Evolutionary conservation across 768 basidiomycete genomes (phyloP).

Genomic region (Tulasnella sp.): DNA sequence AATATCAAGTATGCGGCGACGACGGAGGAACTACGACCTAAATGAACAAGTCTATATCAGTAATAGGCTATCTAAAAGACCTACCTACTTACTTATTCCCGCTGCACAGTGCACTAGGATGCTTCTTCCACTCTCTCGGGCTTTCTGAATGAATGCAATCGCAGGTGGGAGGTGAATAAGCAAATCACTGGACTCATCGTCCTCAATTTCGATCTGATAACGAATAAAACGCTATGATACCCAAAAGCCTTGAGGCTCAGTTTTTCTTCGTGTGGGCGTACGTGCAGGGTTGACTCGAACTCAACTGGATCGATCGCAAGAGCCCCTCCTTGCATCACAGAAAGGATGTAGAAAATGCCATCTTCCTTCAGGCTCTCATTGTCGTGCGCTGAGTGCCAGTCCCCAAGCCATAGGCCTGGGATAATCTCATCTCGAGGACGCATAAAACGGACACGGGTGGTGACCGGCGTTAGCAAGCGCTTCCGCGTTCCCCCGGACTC

Average conservation of each 20-base stretch:
- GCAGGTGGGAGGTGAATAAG: constrained; percentile 66
- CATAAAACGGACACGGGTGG: too few species aligned
- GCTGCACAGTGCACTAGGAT: constrained; percentile 91
- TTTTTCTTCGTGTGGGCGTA: too few species aligned
- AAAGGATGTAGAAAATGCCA: constrained; percentile 63
- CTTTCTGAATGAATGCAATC: constrained; percentile 73
- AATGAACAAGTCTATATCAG: not conserved
- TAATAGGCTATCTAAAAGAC: too few species aligned
- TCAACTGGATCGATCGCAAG: constrained; percentile 53
- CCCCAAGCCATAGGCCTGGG: constrained; percentile 75
- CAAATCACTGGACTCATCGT: constrained; percentile 65
- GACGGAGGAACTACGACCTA: constrained; percentile 76
- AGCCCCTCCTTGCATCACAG: constrained; percentile 61
- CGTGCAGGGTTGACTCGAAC: not conserved
- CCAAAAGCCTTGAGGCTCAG: too few species aligned
- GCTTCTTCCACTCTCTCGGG: constrained; percentile 61
- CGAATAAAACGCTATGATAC: constrained; percentile 58
- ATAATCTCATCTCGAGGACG: constrained; percentile 46
- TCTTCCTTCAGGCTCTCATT: constrained; percentile 48
- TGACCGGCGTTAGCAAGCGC: too few species aligned
- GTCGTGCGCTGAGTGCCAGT: constrained; percentile 60
- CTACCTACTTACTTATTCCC: constrained; percentile 61
- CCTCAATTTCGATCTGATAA: constrained; percentile 69
- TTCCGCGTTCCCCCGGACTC: too few species aligned
- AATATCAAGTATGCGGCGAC: constrained; percentile 87